Base-by-base conservation (phyloP, 2,329 filamentous ascomycete species). In the Pyrenochaeta sp. region DNA sequence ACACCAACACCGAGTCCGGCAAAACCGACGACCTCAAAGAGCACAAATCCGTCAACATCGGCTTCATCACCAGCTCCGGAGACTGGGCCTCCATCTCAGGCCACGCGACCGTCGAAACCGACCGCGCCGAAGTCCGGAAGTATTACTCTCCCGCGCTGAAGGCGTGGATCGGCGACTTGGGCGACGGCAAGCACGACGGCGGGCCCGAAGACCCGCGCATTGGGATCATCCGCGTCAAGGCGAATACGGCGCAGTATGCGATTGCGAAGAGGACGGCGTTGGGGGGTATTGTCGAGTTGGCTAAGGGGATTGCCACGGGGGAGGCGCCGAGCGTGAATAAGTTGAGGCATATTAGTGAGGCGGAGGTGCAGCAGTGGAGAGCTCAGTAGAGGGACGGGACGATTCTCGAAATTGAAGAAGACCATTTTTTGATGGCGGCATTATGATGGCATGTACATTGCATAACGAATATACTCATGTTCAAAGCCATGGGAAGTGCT, bases 21-120 rank as follows among this genome's bases (percentile, higher is more conserved):
- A 96, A 96, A 80, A 91, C 89, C 4, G 82, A 90, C 70, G 90
- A 96, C 64, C 80, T 96, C 28, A 78, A 82, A 43, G 77, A 78
- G 43, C 86, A 95, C 70, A 77, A 86, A 0, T 81, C 89, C 58
- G 81, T 91, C 75, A 95, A 96, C 76, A 80, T 96, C 54, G 83
- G 87, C 34, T 96, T 96, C 78, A 79, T 93, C 58, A 87, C 88
- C 69, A 71, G 73, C 54, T 82, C 83, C 2, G 89, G 90, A 57
- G 86, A 93, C 70, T 96, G 91, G 91, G 90, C 90, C 1, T 94
- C 89, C 2, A 77, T 96, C 50, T 88, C 88, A n/a, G 91, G 91
- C 36, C 79, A 77, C 1, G 86, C 89, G 1, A 76, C 74, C 18
- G 79, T 96, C 58, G 76, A 88, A 60, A 88, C 86, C 10, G 87